phyloP scores from a whole-genome alignment of 208 protist genomes.

The Trypanosomatidae sp. region DNA sequence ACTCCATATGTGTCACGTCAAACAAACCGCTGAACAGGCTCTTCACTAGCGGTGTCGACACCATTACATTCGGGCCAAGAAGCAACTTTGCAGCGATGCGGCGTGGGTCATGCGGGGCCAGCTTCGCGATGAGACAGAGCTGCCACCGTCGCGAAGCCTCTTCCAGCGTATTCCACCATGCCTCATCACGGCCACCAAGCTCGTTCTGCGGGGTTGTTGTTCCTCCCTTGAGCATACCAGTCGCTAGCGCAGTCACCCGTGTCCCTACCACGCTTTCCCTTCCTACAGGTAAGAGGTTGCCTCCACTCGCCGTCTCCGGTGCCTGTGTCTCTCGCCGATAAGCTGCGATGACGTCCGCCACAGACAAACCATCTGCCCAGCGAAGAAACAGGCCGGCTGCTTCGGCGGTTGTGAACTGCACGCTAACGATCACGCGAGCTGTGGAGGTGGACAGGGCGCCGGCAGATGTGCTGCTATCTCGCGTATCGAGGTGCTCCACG shows the following conservation, averaged over 20 bases:
- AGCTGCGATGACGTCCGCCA: constrained; percentile 1
- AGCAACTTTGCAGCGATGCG: constrained; percentile 29
- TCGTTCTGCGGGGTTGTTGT: not conserved
- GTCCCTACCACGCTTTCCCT: not conserved
- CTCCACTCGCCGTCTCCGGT: not conserved
- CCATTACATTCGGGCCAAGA: constrained; percentile 54
- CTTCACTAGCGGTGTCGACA: constrained; percentile 62
- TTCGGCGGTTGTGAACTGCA: constrained; percentile 60
- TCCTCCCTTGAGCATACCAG: not conserved
- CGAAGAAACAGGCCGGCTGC: constrained; percentile 48
- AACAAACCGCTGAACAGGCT: constrained; percentile 69
- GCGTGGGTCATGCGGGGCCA: constrained; percentile 40
- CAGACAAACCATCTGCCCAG: constrained; percentile 23
- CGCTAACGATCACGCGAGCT: constrained; percentile 32
- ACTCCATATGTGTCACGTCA: constrained; percentile 40
- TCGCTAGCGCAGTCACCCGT: not conserved
- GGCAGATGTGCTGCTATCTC: not conserved
- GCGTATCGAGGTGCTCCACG: constrained; percentile 37
- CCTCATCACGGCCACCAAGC: not conserved
- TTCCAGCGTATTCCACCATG: constrained; percentile 16
- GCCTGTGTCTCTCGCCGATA: constrained; percentile 12
- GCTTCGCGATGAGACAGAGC: constrained; percentile 15
- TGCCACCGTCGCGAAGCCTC: not conserved
- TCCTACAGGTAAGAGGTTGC: not conserved
- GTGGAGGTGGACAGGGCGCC: not conserved